Percentiles rank a stretch among this genome's conserved stretches.
These are phyloP conservation scores for Chenopodium quinoa DNA, from an alignment of 148 eudicot species.

Conservation along the genomic window DNA sequence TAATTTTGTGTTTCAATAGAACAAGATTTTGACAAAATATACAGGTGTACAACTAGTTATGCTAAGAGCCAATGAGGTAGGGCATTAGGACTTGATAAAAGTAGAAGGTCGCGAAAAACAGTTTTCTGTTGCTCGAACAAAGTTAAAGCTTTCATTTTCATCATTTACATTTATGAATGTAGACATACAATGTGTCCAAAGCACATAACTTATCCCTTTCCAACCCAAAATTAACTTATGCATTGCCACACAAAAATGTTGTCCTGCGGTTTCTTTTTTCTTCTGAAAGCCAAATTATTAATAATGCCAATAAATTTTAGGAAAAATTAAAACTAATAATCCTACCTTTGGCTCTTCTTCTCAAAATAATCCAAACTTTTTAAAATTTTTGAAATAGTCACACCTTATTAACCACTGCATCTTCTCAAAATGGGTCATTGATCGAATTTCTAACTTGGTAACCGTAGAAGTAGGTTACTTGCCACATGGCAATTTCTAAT, in stretches of 20 bases:
- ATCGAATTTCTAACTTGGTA: no score
- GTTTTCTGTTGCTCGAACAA: not conserved
- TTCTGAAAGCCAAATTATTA: no score
- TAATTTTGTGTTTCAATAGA: not conserved
- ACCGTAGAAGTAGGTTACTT: no score
- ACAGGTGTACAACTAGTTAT: not conserved
- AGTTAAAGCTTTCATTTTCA: not conserved
- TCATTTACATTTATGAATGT: not conserved
- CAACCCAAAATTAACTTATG: not conserved
- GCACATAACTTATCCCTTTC: not conserved
- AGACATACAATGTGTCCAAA: not conserved
- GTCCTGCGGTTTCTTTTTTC: not conserved
- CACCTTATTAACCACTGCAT: no score
- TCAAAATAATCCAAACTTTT: no score
- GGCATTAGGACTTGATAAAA: not conserved
- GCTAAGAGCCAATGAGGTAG: not conserved
- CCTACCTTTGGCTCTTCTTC: no score
- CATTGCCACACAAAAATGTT: not conserved
- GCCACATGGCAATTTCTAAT: no score
- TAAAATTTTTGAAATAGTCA: no score
- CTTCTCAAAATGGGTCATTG: no score
- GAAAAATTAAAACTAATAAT: no score
- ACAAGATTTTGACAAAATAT: not conserved
- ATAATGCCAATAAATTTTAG: no score
- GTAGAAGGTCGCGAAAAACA: not conserved